Base-by-base conservation (phyloP, 331 rosid genomes). In the Stylosanthes scabra region DNA sequence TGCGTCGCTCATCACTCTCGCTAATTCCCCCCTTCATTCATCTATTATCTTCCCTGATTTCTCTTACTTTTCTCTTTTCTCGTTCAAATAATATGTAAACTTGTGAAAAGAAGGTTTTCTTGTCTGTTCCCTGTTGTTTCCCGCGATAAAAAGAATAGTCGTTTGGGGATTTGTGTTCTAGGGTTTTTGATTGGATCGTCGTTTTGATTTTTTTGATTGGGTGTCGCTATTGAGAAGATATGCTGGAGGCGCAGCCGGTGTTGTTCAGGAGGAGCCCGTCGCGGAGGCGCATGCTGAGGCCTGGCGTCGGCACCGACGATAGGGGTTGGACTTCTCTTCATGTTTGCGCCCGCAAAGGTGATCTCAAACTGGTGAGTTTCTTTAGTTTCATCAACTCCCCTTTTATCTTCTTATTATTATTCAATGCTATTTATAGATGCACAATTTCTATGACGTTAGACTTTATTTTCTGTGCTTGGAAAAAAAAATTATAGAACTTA, bases 261-360 rank as follows among this genome's bases (percentile, higher is more conserved):
- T 45, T 79, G 52, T 37, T 72, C 41, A 59, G 83, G 74, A 88
- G 80, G 47, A 86, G 75, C 86, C 52, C 84, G 70, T 92, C 91
- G 2, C 75, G 92, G 37, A 84, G 87, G 79, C 90, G 91, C 42
- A 78, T 86, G 45, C 68, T 88, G 44, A 81, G 83, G 42, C 67
- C 80, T 39, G 84, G 84, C 6, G 64, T 60, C 3, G 89, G 79
- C 45, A 88, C 82, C 75, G 96, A 92, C 76, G 97, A 92, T 14
- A 82, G 98, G 39, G 96, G 98, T 37, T 92, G 98, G 96, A 90
- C 94, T 15, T 29, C 83, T 37, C 96, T 92, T 52, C 98, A 92
- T 75, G 86, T 90, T 79, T 88, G 79, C 58, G 83, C 92, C 44
- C 86, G 90, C 11, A 92, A 90, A 84, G 98, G 98, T 59, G 91